A percentile compares a stretch with the other conserved stretches of the same genome.
Conservation (phyloP, 371 early-diverging fungal genomes). For the Mucor ambiguus region DNA sequence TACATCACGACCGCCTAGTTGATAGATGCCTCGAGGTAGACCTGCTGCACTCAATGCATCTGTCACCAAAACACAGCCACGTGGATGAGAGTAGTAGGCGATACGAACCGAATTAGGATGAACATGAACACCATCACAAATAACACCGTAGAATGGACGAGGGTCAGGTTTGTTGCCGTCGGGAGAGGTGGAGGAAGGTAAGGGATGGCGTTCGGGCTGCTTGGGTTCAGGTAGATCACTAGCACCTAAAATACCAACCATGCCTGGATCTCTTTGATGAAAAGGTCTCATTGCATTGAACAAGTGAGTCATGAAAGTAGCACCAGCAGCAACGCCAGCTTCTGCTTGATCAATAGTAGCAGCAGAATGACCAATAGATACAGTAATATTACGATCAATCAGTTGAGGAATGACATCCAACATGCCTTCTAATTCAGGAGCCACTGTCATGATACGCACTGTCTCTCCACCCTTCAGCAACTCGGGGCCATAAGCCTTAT, state of each 20-base stretch:
- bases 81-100: slow-evolving; percentile 79
- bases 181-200: slow-evolving; percentile 33
- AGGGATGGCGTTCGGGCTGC: slow-evolving; percentile 34
- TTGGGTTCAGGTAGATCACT: slow-evolving; percentile 40
- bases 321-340: slow-evolving; percentile 65
- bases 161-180: slow-evolving; percentile 45
- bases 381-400: slow-evolving; percentile 60
- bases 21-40: slow-evolving; percentile 66
- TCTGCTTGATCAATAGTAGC: slow-evolving; percentile 69
- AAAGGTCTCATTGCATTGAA: slow-evolving; percentile 81
- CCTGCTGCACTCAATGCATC: slow-evolving; percentile 78
- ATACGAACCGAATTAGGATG: slow-evolving; percentile 84
- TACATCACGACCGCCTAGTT: slow-evolving; percentile 58
- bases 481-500: slow-evolving; percentile 64
- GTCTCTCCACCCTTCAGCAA: slow-evolving; percentile 33
- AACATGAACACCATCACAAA: slow-evolving; percentile 83
- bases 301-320: slow-evolving; percentile 70
- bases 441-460: slow-evolving; percentile 72
- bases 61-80: slow-evolving; percentile 74
- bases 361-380: slow-evolving; percentile 73
- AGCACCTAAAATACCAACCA: slow-evolving; percentile 75
- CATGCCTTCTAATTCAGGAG: slow-evolving; percentile 78
- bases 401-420: slow-evolving; percentile 68
- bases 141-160: slow-evolving; percentile 81
- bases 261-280: slow-evolving; percentile 82